These are phyloP conservation scores for Tetrapyrgos nigripes DNA, from an alignment of 1,284 basidiomycete genomes.

Conservation along the genomic window DNA sequence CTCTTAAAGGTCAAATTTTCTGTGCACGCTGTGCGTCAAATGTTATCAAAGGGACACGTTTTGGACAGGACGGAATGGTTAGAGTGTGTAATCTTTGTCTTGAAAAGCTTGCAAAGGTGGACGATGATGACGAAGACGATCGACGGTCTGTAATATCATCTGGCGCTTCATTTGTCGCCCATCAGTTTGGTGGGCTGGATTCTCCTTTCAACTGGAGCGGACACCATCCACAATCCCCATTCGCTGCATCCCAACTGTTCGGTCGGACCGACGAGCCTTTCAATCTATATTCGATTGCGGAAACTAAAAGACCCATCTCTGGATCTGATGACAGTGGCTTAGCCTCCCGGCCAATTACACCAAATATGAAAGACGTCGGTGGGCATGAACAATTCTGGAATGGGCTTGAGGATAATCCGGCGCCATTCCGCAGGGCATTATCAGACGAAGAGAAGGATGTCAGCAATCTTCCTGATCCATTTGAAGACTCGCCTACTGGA, in stretches of 20 bases:
- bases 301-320: conserved; percentile 62
- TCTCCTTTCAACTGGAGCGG: conserved; percentile 43
- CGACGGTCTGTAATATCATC: conserved; percentile 78
- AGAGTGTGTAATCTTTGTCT: conserved; percentile 95
- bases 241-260: conserved; percentile 87
- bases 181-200: conserved; percentile 62
- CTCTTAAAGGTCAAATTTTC: conserved; percentile 78
- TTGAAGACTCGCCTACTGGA: conserved; percentile 50
- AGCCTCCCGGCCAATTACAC: conserved; percentile 58
- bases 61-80: conserved; percentile 91
- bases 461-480: conserved; percentile 44
- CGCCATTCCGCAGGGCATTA: conserved; percentile 83
- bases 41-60: conserved; percentile 93
- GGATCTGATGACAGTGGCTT: conserved; percentile 61
- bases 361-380: conserved; percentile 35
- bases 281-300: conserved; percentile 80
- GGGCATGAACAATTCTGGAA: conserved; percentile 54
- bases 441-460: conserved; percentile 80
- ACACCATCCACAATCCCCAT: conserved; percentile 81
- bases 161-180: conserved; percentile 63
- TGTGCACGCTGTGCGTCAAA: conserved; percentile 97
- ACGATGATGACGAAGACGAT: conserved; percentile 86
- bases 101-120: conserved; percentile 86
- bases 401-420: conserved; percentile 62
- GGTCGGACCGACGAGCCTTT: conserved; percentile 77